Percentiles rank a stretch among this genome's conserved stretches.
Evolutionary conservation across 116 monocot genomes (phyloP).

Genomic region (Dioscorea cayenensis): DNA sequence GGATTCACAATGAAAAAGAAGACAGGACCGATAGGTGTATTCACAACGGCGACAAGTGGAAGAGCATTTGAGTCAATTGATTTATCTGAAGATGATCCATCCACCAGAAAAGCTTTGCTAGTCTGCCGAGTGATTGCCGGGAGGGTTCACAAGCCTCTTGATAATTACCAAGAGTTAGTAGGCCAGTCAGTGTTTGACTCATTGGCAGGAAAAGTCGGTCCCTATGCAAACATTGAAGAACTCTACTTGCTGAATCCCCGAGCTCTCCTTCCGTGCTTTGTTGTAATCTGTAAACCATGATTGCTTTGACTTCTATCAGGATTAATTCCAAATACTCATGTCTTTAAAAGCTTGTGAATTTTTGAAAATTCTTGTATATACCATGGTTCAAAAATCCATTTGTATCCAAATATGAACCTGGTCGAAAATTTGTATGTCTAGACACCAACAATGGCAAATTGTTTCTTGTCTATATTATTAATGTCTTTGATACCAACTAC

Average conservation of each 20-base stretch:
- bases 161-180: constrained; percentile 39
- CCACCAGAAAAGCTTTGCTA: constrained; percentile 35
- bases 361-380: too few species aligned
- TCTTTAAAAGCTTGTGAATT: too few species aligned
- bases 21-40: constrained; percentile 31
- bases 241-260: constrained; percentile 49
- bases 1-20: constrained; percentile 38
- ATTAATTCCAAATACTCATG: too few species aligned
- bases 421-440: too few species aligned
- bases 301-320: too few species aligned
- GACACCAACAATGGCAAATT: too few species aligned
- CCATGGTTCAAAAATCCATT: too few species aligned
- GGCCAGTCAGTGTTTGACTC: constrained; percentile 24
- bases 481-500: too few species aligned
- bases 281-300: constrained; percentile 43
- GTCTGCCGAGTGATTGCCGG: constrained; percentile 61
- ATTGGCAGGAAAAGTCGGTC: constrained; percentile 40
- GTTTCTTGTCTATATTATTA: too few species aligned
- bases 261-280: constrained; percentile 58
- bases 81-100: constrained; percentile 10
- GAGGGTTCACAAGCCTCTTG: constrained; percentile 51
- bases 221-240: constrained; percentile 45
- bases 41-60: constrained; percentile 55
- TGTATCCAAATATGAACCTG: too few species aligned
- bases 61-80: constrained; percentile 47